Conservation (phyloP, 75 land plant species). For the Sequoia sempervirens region DNA sequence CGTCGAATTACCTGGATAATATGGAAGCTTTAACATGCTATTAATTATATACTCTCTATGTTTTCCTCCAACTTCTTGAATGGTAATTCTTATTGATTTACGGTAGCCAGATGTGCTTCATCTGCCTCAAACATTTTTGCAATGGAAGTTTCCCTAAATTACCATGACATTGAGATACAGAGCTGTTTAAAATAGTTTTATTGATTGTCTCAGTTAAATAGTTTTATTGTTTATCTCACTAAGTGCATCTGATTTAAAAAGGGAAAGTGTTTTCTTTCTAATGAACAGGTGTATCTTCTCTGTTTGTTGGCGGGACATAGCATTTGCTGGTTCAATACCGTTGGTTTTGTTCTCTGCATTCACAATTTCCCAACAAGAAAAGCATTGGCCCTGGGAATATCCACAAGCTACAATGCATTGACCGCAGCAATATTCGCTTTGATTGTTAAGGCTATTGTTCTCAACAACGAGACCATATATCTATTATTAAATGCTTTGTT, state of each 20-base stretch:
- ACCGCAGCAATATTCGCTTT: constrained; percentile 50
- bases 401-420: constrained; percentile 47
- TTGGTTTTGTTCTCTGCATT: constrained; percentile 47
- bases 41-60: neutral
- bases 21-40: neutral
- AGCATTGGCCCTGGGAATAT: constrained; percentile 41
- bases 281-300: constrained; percentile 35
- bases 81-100: neutral
- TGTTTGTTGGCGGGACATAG: constrained; percentile 51
- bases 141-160: neutral
- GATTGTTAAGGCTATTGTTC: constrained; percentile 24
- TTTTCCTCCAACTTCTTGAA: neutral
- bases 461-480: constrained; percentile 17
- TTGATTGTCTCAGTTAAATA: no score
- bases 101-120: neutral
- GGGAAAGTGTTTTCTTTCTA: neutral
- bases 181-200: neutral
- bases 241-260: neutral
- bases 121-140: neutral
- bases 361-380: constrained; percentile 32
- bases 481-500: constrained; percentile 48
- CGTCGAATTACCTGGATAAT: neutral
- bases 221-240: neutral
- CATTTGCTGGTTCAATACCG: constrained; percentile 63
- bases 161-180: neutral